These are phyloP conservation scores for Fonsecaea monophora DNA, from an alignment of 2,329 filamentous ascomycete species.

Conservation along the genomic window DNA sequence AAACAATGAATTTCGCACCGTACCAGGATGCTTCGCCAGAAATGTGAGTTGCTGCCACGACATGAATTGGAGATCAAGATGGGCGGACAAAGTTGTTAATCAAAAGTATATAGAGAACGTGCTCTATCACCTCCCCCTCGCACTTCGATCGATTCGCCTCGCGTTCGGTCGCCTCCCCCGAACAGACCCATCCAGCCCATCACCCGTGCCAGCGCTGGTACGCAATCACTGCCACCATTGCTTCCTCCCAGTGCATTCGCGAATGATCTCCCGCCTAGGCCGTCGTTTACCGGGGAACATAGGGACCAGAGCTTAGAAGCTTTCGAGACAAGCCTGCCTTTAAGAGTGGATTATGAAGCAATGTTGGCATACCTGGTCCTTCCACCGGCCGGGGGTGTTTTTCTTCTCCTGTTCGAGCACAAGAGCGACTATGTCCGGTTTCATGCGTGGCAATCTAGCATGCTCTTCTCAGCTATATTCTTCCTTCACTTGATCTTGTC, in stretches of 20 bases:
- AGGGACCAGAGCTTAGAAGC: constrained; percentile 70
- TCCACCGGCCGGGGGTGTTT: constrained; percentile 83
- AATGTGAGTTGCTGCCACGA: constrained; percentile 43
- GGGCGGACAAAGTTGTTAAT: neutral
- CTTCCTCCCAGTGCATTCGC: constrained; percentile 51
- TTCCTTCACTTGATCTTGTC: constrained; percentile 82
- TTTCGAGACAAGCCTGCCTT: constrained; percentile 87
- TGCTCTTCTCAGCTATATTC: constrained; percentile 76
- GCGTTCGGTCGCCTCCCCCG: constrained; percentile 59
- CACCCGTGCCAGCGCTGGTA: constrained; percentile 52
- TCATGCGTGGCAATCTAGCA: constrained; percentile 92
- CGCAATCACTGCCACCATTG: constrained; percentile 49
- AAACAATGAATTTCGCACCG: constrained; percentile 87
- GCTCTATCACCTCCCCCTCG: constrained; percentile 70
- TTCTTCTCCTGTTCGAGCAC: constrained; percentile 84
- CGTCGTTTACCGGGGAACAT: constrained; percentile 51
- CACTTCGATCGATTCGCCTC: constrained; percentile 59
- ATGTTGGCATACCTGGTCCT: constrained; percentile 84
- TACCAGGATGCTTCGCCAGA: constrained; percentile 95
- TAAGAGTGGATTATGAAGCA: constrained; percentile 88
- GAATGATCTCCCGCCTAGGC: constrained; percentile 37
- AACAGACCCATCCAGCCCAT: constrained; percentile 52
- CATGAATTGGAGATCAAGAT: neutral
- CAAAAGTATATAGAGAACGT: constrained; percentile 62
- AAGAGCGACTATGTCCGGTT: constrained; percentile 98